phyloP scores from a whole-genome alignment of 371 early-diverging fungal genomes.

The Blastocladiella emersonii region DNA sequence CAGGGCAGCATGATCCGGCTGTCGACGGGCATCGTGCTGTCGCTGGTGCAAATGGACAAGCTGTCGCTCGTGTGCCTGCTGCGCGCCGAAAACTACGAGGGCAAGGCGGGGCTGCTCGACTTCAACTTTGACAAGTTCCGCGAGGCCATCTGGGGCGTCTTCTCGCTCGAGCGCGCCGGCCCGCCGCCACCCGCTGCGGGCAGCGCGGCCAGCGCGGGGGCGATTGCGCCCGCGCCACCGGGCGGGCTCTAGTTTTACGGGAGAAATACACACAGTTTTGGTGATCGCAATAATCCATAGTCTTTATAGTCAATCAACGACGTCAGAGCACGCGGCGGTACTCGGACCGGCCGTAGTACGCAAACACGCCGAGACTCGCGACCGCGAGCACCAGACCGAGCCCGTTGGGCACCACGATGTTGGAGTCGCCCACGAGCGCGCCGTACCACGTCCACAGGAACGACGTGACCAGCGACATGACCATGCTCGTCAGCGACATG shows the following conservation, averaged over 20 bases:
- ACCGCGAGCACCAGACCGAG: background rate
- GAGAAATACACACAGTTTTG: no score
- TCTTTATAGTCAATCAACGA: no score
- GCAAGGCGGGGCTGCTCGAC: conserved; percentile 74
- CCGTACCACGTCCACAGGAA: conserved; percentile 1
- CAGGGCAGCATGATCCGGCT: conserved; percentile 51
- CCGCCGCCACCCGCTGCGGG: no score
- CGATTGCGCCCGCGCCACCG: no score
- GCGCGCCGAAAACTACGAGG: conserved; percentile 67
- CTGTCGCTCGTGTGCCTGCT: conserved; percentile 68
- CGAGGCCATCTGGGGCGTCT: conserved; percentile 3
- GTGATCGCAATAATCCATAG: no score
- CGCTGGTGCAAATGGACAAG: conserved; percentile 63
- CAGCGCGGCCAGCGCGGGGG: no score
- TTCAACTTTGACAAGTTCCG: conserved; percentile 49
- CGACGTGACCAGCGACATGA: background rate
- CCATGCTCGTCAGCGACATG: background rate
- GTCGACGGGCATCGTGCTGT: conserved; percentile 68
- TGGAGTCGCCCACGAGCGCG: background rate
- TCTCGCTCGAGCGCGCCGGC: no score
- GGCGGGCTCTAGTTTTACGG: no score
- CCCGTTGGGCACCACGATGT: background rate
- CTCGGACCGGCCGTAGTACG: background rate
- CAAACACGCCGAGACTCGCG: background rate
- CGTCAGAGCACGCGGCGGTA: no score